phyloP scores from a whole-genome alignment of 169 alveolate genomes.

The Eimeria necatrix region DNA sequence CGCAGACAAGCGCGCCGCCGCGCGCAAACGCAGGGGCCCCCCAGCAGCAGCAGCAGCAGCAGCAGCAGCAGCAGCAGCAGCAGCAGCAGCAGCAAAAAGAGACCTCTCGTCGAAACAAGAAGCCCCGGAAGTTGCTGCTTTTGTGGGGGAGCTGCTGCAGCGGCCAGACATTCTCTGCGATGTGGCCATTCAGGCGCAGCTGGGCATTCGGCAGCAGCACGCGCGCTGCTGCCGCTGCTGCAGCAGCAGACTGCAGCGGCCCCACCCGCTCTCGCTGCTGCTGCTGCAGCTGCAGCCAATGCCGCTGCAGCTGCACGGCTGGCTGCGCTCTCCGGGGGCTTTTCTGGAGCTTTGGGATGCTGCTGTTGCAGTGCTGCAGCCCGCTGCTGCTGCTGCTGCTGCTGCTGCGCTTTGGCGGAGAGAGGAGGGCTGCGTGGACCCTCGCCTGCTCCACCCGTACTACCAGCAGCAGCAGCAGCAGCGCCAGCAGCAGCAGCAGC shows the following conservation, averaged over 20 bases:
- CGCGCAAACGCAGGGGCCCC: neutral
- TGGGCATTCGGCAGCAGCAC: neutral
- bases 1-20: neutral
- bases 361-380: no score
- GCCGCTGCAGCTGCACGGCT: neutral
- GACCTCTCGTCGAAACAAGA: neutral
- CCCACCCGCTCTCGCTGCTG: constrained; percentile 27
- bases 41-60: no score
- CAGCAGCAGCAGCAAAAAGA: neutral
- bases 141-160: neutral
- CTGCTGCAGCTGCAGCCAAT: neutral
- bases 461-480: neutral
- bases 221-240: neutral
- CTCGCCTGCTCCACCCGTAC: neutral
- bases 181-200: neutral
- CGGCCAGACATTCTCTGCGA: neutral
- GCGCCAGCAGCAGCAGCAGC: neutral
- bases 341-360: neutral
- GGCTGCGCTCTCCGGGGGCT: neutral
- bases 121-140: neutral
- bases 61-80: neutral
- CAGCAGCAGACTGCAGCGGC: neutral
- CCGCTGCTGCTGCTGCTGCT: neutral
- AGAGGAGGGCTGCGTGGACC: neutral
- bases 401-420: neutral